Conservation (phyloP, 1,284 basidiomycete genomes). For the Trametes hirsuta region DNA sequence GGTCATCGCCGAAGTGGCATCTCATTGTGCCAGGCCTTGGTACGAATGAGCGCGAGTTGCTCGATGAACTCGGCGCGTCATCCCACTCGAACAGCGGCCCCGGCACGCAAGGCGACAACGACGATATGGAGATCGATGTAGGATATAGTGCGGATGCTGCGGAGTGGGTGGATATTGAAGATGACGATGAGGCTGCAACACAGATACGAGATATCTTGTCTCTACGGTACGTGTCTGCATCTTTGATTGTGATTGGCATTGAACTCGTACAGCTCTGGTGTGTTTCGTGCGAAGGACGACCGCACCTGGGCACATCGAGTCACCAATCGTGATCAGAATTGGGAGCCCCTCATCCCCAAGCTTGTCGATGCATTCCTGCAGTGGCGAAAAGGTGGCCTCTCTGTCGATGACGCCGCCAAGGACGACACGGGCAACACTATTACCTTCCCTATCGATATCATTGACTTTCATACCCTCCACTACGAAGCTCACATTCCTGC, state of each 20-base stretch:
- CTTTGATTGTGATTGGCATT: neutral
- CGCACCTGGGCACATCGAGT: conserved; percentile 4
- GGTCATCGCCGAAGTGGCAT: no score
- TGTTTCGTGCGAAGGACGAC: neutral
- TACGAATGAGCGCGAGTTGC: no score
- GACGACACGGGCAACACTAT: neutral
- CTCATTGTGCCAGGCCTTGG: no score
- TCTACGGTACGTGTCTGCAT: neutral
- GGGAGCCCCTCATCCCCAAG: conserved; percentile 4
- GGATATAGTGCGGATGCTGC: no score
- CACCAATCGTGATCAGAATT: conserved; percentile 1
- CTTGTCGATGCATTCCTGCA: conserved; percentile 16
- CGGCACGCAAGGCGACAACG: no score
- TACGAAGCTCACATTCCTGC: neutral
- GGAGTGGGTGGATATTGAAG: neutral
- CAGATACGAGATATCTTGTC: neutral
- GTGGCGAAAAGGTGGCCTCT: neutral
- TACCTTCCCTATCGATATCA: neutral
- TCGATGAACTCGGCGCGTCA: no score
- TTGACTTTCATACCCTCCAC: neutral
- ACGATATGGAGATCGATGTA: no score
- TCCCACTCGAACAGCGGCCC: no score
- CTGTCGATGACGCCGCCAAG: neutral
- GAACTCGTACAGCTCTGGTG: no score
- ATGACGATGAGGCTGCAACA: neutral